Evolutionary conservation across 2,329 filamentous ascomycete species (phyloP), one percentile per base, ranked within the genome.

Genomic region (Pleomassaria siparia): DNA sequence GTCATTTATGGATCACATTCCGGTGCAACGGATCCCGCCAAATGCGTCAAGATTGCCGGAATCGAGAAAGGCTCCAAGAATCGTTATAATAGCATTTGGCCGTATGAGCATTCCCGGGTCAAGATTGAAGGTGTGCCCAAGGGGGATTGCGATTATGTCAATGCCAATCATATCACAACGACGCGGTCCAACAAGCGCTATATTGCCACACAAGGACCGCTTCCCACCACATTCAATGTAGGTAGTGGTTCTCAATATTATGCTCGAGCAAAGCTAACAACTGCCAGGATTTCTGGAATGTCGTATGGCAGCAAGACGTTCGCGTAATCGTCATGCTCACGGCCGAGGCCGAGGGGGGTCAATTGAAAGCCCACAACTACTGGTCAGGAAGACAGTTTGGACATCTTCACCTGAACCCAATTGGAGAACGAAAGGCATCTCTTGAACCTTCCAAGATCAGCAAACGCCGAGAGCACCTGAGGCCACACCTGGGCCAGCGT

Each of bases 271-370:
- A 12, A 13, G 41, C 57, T 66, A 54, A 64, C 48, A 42, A 48
- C 47, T 18, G 43, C 20, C 57, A 94, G 89, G 94, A 99, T 70
- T 99, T 99, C 66, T 99, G 94, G 94, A 92, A 90, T 50, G 87
- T 96, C 10, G 80, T 97, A 24, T 99, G 94, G 94, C 91, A 97
- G 66, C 89, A 97, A 70, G 91, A 97, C 65, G 86, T 95, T 3
- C 87, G 92, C 43, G 89, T 97, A 21, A 87, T 99, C 52, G 91
- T 97, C 55, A 97, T 96, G 87, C 80, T 99, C 56, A 99, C 94
- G 5, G 92, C 94, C 2, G 92, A 97, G 70, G 82, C 88, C 21
- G 94, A 99, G 74, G 90, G 91, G 20, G 91, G 92, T 0, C 91
- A 96, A 66, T 78, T 95, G 36, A 99, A 97, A 70, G 96, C 92